A percentile compares a stretch with the other conserved stretches of the same genome.
These are phyloP conservation scores for Dactylis glomerata DNA, from an alignment of 176 grass and related monocot genomes.

Conservation along the genomic window DNA sequence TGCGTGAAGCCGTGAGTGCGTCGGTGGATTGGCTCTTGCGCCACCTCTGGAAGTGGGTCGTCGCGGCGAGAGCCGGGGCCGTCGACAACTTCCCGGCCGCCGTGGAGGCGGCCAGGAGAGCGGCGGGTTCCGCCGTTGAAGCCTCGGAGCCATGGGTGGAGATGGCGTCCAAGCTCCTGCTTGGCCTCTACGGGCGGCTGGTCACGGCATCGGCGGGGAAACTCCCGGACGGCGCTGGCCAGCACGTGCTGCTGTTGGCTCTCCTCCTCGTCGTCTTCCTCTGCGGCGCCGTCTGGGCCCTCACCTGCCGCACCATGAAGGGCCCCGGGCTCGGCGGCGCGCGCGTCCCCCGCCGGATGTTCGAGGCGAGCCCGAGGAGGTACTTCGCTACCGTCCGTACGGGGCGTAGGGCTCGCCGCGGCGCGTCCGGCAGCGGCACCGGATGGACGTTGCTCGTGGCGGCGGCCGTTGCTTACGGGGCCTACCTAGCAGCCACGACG, in stretches of 20 bases:
- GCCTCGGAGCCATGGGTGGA: background rate
- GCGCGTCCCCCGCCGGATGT: slow-evolving; percentile 22
- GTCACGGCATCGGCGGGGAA: background rate
- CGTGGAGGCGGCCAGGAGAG: background rate
- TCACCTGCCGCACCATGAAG: slow-evolving; percentile 45
- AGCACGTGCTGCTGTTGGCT: background rate
- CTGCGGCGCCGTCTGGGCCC: slow-evolving; percentile 26
- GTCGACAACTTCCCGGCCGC: background rate
- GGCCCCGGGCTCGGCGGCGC: slow-evolving; percentile 18
- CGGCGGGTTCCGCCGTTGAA: background rate
- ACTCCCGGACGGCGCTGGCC: background rate
- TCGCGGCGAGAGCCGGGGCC: background rate
- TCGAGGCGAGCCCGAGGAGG: slow-evolving; percentile 8
- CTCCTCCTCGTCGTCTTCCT: slow-evolving; percentile 19
- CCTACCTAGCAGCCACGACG: slow-evolving; percentile 7
- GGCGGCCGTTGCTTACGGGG: background rate
- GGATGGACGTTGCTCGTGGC: background rate
- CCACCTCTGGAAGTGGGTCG: slow-evolving; percentile 23
- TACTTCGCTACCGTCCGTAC: slow-evolving; percentile 28
- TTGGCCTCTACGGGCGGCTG: background rate
- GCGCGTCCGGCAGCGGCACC: no score
- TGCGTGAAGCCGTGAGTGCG: background rate
- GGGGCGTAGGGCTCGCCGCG: background rate
- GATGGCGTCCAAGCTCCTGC: background rate
- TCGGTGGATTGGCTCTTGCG: background rate